phyloP scores from a whole-genome alignment of 108 stramenopile genomes.

The Fragilaria radians region DNA sequence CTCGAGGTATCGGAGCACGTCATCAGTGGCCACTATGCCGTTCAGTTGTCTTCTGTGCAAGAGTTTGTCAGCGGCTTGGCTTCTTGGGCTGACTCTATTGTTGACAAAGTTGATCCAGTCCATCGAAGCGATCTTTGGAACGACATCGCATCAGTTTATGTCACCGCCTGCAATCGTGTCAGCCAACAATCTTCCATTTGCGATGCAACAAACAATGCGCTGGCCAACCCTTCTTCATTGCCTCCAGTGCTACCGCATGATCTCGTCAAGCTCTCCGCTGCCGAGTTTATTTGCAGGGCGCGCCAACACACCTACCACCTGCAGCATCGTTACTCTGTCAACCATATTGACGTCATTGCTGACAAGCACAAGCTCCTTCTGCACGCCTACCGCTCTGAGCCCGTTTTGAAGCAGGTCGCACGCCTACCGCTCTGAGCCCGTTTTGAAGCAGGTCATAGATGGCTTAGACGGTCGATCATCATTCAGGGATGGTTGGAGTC shows the following conservation, averaged over 20 bases:
- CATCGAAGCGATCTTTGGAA: background rate
- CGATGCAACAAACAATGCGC: background rate
- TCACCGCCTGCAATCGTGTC: background rate
- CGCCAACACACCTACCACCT: background rate
- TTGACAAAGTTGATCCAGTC: background rate
- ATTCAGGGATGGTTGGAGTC: background rate
- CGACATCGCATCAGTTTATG: background rate
- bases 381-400: background rate
- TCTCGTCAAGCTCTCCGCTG: background rate
- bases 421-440: background rate
- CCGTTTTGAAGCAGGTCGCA: background rate
- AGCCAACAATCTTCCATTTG: background rate
- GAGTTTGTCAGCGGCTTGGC: background rate
- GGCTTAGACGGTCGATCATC: background rate
- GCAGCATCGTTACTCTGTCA: background rate
- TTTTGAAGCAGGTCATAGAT: background rate
- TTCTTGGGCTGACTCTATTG: background rate
- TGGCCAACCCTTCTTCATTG: background rate
- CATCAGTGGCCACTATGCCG: background rate
- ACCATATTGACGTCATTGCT: background rate
- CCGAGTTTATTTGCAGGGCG: background rate
- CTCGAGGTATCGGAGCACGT: background rate
- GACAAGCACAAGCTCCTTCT: background rate
- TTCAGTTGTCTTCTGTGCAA: background rate
- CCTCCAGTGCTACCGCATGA: background rate